Conservation (phyloP, 768 basidiomycete species). For the Hericium rajendrae region DNA sequence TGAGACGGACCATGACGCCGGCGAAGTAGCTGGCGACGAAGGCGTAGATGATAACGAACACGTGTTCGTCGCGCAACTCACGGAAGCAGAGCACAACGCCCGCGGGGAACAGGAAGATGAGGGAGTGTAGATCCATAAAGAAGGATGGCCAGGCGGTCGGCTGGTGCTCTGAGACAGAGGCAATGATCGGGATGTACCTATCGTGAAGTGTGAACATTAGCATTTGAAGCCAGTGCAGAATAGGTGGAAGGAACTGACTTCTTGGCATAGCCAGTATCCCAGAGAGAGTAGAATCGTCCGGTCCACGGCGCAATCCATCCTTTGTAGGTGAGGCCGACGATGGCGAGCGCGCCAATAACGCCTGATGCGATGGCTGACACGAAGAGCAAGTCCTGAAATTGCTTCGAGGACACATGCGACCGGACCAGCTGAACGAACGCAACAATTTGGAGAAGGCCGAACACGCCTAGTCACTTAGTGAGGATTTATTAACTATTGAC, state of each 20-base stretch:
- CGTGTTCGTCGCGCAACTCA: constrained; percentile 88
- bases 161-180: constrained; percentile 98
- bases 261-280: constrained; percentile 99
- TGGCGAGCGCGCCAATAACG: constrained; percentile 58
- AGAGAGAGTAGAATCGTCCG: constrained; percentile 98
- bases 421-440: constrained; percentile 87
- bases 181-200: constrained; percentile 95
- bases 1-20: constrained; percentile 98
- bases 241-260: constrained; percentile 44
- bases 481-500: neutral
- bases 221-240: constrained; percentile 3
- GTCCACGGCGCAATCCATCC: constrained; percentile 99
- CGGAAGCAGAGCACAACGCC: constrained; percentile 93
- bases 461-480: constrained; percentile 54
- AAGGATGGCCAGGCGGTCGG: constrained; percentile 99
- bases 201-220: neutral
- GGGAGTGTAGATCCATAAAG: constrained; percentile 98
- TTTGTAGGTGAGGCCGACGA: constrained; percentile 78
- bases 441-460: constrained; percentile 92
- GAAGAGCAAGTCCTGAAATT: constrained; percentile 79
- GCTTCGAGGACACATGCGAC: constrained; percentile 81
- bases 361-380: constrained; percentile 61
- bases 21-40: constrained; percentile 96
- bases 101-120: constrained; percentile 96
- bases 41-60: constrained; percentile 98